Base-by-base conservation (phyloP, 2,329 filamentous ascomycete species). In the Pyricularia pennisetigena region DNA sequence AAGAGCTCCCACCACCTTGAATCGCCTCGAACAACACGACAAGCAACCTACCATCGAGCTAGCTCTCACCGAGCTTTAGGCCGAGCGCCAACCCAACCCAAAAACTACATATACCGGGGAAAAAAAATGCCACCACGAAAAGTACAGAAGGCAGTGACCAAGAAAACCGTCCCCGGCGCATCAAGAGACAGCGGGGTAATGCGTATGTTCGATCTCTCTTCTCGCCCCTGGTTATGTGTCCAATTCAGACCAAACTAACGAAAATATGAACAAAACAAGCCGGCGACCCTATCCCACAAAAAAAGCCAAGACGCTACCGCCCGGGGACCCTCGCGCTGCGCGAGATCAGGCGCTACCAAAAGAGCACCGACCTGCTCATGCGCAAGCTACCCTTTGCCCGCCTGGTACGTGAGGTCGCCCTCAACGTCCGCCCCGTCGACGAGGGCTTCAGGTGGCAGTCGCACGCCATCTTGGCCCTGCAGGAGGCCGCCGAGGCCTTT, bases 401-500 rank as follows among this genome's bases (percentile, higher is more conserved):
- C 76, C 83, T 95, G 69, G 82, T 91, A 68, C 88, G 90, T 78
- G 91, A 93, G 80, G 91, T 93, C 72, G 90, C 90, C 4, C 76
- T 91, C 30, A 80, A 84, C 1, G 83, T 90, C 70, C 87, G 88
- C 23, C 85, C 87, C 4, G 78, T 79, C 49, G 87, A 86, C 69
- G 82, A 88, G 69, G 90, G 92, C 70, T 88, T 98, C 78, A 88
- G 94, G 73, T 99, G 95, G 94, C 95, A 98, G 82, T 96, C 92
- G 68, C 94, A 97, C 74, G 94, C 95, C 67, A 95, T 98, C 74
- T 88, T 91, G 75, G 94, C 94, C 14, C 85, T 98, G 2, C 94
- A 98, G 80, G 94, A 98, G 83, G 93, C 94, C 16, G 88, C 94
- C n/a, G 94, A 98, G 81, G 94, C 94, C 5, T 98, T 97, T 79